phyloP scores from a whole-genome alignment of 305 asterid species.

The Ajuga reptans region DNA sequence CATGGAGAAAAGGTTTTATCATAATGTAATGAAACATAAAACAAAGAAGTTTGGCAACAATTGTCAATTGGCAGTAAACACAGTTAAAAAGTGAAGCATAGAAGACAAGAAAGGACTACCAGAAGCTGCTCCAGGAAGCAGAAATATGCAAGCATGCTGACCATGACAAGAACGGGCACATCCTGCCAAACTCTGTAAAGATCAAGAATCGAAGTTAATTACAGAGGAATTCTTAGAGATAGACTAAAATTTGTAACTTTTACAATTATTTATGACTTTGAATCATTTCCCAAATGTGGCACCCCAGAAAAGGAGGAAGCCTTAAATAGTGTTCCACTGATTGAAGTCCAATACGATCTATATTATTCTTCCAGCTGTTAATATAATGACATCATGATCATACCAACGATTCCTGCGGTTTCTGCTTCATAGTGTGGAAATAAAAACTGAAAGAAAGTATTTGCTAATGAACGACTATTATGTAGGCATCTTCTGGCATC shows the following conservation, averaged over 20 bases:
- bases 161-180: slow-evolving; percentile 88
- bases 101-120: slow-evolving; percentile 40
- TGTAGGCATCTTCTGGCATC: neutral
- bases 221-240: neutral
- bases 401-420: too few species aligned
- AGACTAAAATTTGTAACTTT: neutral
- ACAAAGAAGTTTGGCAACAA: neutral
- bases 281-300: neutral
- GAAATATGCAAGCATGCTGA: slow-evolving; percentile 96
- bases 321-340: neutral
- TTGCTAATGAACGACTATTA: neutral
- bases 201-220: neutral
- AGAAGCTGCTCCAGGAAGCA: slow-evolving; percentile 97
- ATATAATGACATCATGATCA: neutral
- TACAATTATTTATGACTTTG: neutral
- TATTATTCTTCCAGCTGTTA: neutral
- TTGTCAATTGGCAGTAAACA: slow-evolving; percentile 1
- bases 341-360: neutral
- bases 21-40: neutral
- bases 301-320: neutral
- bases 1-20: neutral
- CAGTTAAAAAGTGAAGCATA: neutral
- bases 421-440: neutral
- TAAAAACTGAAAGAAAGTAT: neutral
- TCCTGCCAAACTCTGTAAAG: slow-evolving; percentile 81